Evolutionary conservation across 257 asterid genomes (phyloP).

Genomic region (Solanum medicagineum): DNA sequence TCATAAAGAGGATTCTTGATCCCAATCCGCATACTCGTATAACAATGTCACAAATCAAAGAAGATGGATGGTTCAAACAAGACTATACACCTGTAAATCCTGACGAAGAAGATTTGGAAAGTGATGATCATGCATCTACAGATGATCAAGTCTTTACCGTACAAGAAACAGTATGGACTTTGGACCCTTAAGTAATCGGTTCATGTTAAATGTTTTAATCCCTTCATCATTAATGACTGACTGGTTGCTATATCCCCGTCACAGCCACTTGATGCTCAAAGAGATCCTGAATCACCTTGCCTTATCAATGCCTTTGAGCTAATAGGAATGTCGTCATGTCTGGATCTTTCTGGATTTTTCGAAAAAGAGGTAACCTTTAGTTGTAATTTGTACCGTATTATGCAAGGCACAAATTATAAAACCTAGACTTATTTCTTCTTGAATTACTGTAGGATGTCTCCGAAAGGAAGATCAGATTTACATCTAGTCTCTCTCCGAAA

Average conservation of each 20-base stretch:
- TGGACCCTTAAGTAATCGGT: not conserved
- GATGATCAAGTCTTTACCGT: constrained; percentile 45
- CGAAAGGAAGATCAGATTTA: constrained; percentile 82
- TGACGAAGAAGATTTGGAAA: constrained; percentile 37
- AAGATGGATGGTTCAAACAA: constrained; percentile 72
- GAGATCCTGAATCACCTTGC: constrained; percentile 36
- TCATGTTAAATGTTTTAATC: not conserved
- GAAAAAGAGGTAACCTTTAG: constrained; percentile 55
- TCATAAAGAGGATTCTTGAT: constrained; percentile 81
- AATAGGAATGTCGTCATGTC: constrained; percentile 88
- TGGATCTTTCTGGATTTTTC: constrained; percentile 89
- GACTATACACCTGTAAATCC: constrained; percentile 52
- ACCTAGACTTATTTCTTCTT: not conserved
- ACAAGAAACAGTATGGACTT: constrained; percentile 28
- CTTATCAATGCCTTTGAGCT: constrained; percentile 82
- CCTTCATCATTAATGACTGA: not conserved
- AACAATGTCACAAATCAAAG: constrained; percentile 55
- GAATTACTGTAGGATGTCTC: constrained; percentile 56
- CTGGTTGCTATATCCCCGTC: not conserved
- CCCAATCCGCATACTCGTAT: constrained; percentile 77
- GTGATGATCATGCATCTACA: constrained; percentile 22
- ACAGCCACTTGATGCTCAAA: constrained; percentile 38
- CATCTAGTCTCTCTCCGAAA: constrained; percentile 67
- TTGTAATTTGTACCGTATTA: not conserved
- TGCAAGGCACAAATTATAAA: not conserved